Conservation (phyloP, 2,329 filamentous ascomycete species). For the Nigrospora oryzae region DNA sequence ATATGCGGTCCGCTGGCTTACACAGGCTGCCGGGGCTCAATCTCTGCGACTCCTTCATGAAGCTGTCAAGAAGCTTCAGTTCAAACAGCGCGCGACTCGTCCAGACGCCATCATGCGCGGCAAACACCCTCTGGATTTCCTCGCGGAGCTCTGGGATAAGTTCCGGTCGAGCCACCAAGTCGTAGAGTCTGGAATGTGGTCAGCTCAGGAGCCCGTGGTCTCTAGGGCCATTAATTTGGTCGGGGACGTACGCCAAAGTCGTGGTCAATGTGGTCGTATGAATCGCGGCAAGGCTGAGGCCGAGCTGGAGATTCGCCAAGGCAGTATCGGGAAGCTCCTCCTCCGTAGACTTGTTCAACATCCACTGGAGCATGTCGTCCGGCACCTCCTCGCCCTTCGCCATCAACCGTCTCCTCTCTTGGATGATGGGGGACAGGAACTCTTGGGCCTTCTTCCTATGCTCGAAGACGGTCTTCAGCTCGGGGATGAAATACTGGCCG, state of each 20-base stretch:
- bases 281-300: constrained; percentile 37
- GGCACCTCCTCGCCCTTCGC: constrained; percentile 19
- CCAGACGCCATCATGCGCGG: constrained; percentile 20
- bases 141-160: constrained; percentile 38
- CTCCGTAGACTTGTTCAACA: constrained; percentile 26
- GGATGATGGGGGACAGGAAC: constrained; percentile 23
- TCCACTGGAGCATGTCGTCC: constrained; percentile 37
- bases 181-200: constrained; percentile 27
- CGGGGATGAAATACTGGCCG: constrained; percentile 19
- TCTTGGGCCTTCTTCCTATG: constrained; percentile 21
- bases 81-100: constrained; percentile 23
- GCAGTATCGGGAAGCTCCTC: constrained; percentile 18
- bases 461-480: constrained; percentile 21
- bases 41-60: constrained; percentile 23
- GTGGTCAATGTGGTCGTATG: constrained; percentile 35
- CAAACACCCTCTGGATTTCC: constrained; percentile 32
- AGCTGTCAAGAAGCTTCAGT: constrained; percentile 28
- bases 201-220: neutral
- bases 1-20: constrained; percentile 18
- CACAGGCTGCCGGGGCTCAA: constrained; percentile 15
- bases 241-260: constrained; percentile 31
- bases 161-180: constrained; percentile 38
- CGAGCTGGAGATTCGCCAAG: constrained; percentile 30
- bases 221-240: no score
- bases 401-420: constrained; percentile 15